These are phyloP conservation scores for Zizania latifolia DNA, from an alignment of 176 grass and related monocot genomes.

Conservation along the genomic window DNA sequence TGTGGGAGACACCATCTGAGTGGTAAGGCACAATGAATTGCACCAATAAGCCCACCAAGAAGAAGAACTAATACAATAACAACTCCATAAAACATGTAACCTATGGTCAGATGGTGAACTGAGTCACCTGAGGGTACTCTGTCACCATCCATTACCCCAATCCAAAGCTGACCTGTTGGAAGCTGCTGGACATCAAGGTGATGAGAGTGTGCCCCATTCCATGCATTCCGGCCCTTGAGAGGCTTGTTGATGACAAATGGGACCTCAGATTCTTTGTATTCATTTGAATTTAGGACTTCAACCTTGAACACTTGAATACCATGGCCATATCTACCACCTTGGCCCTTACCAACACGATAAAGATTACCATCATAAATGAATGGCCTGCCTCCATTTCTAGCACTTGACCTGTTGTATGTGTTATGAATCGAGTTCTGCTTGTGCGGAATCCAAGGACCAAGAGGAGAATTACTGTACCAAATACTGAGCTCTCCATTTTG, in stretches of 20 bases:
- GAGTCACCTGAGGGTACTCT: conserved; percentile 52
- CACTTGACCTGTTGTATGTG: conserved; percentile 34
- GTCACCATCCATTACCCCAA: conserved; percentile 89
- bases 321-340: conserved; percentile 34
- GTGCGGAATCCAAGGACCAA: conserved; percentile 72
- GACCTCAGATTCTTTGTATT: conserved; percentile 71
- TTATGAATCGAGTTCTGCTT: conserved; percentile 49
- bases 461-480: conserved; percentile 66
- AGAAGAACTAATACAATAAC: conserved; percentile 48
- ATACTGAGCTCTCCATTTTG: conserved; percentile 61
- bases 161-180: conserved; percentile 54
- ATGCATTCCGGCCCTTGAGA: conserved; percentile 54
- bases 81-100: conserved; percentile 55
- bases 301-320: conserved; percentile 56
- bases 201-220: conserved; percentile 82
- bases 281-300: conserved; percentile 49
- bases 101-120: conserved; percentile 31
- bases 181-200: conserved; percentile 79
- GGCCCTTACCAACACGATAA: conserved; percentile 62
- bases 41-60: conserved; percentile 46
- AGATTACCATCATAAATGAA: conserved; percentile 67
- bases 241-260: conserved; percentile 51
- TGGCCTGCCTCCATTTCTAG: conserved; percentile 79
- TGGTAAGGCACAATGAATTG: conserved; percentile 57
- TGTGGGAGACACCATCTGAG: conserved; percentile 49